These are phyloP conservation scores for Pyrenochaeta sp. DNA, from an alignment of 2,329 filamentous ascomycete species.

Conservation along the genomic window DNA sequence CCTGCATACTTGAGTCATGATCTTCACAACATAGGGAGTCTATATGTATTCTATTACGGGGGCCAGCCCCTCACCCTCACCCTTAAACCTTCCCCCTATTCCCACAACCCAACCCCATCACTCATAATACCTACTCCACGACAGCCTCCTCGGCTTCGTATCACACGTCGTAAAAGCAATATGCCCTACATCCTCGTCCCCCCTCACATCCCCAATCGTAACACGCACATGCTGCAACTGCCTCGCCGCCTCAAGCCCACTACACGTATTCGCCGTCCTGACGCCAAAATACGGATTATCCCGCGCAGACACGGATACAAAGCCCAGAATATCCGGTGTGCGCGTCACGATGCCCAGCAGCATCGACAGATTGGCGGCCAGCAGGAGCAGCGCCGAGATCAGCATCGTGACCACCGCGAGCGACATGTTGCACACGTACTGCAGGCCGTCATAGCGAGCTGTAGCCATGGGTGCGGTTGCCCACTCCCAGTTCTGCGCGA, in stretches of 20 bases:
- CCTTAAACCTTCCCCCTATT: no score
- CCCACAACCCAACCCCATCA: no score
- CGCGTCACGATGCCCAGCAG: conserved; percentile 9
- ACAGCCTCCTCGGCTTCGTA: conserved; percentile 2
- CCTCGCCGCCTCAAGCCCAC: conserved; percentile 4
- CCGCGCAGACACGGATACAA: conserved; percentile 7
- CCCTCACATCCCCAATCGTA: conserved; percentile 12
- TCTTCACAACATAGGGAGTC: no score
- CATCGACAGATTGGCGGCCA: conserved; percentile 1
- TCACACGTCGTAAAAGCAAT: conserved; percentile 15
- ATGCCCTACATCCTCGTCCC: conserved; percentile 8
- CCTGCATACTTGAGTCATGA: no score
- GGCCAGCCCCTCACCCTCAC: no score
- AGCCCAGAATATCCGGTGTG: conserved; percentile 15
- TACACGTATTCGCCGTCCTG: no score
- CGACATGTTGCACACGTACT: conserved; percentile 4
- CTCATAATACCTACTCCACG: conserved; percentile 12
- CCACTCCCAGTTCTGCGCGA: not conserved
- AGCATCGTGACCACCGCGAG: conserved; percentile 9
- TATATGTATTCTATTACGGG: no score
- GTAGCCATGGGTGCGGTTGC: not conserved
- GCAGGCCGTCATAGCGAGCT: not conserved
- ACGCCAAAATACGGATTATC: conserved; percentile 12
- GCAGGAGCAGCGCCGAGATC: conserved; percentile 1
- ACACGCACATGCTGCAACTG: conserved; percentile 5